Evolutionary conservation across 305 asterid genomes (phyloP).

Genomic region (Fraxinus xanthoxyloides): DNA sequence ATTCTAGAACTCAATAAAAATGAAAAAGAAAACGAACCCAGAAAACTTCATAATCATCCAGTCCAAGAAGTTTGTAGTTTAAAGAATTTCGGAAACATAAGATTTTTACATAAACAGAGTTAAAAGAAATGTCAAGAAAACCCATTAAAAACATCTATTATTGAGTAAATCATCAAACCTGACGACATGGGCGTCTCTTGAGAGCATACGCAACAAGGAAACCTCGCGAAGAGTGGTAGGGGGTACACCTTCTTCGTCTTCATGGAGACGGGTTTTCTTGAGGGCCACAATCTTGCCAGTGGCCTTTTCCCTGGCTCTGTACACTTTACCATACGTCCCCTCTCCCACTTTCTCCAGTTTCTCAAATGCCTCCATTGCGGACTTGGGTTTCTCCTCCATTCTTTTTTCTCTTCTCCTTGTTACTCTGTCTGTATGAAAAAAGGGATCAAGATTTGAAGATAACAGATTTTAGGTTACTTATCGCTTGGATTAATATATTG

Average conservation of each 20-base stretch:
- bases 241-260: slow-evolving; percentile 84
- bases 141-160: not conserved
- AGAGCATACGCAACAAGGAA: slow-evolving; percentile 71
- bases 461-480: not conserved
- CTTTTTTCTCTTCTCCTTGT: not conserved
- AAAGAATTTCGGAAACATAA: not conserved
- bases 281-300: slow-evolving; percentile 89
- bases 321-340: slow-evolving; percentile 94
- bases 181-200: slow-evolving; percentile 79
- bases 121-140: not conserved
- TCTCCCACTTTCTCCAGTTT: slow-evolving; percentile 97
- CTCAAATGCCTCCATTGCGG: slow-evolving; percentile 92
- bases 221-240: slow-evolving; percentile 87
- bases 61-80: not conserved
- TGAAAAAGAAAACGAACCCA: not conserved
- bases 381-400: slow-evolving; percentile 40
- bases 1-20: not conserved
- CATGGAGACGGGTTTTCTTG: slow-evolving; percentile 87
- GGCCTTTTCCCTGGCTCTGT: slow-evolving; percentile 87
- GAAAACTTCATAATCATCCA: not conserved
- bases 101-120: too few species aligned
- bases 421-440: not conserved
- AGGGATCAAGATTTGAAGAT: slow-evolving; percentile 13
- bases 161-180: slow-evolving; percentile 31
- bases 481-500: not conserved